These are phyloP conservation scores for Mycena haematopus DNA, from an alignment of 768 basidiomycete species.

Conservation along the genomic window DNA sequence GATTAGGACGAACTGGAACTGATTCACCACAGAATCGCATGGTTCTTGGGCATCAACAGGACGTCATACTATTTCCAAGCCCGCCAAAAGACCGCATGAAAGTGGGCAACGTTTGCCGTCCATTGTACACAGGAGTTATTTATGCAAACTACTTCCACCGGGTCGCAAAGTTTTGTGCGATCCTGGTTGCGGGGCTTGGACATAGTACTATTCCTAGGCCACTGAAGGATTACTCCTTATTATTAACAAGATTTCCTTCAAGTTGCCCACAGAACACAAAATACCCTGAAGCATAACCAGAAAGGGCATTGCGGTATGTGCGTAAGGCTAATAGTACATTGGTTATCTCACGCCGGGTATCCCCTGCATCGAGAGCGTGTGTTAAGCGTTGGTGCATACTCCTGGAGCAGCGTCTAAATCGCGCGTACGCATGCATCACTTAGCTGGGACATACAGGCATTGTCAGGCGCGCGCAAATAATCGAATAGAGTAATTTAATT, in stretches of 20 bases:
- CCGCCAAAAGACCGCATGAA: constrained; percentile 22
- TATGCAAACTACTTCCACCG: background rate
- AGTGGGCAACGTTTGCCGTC: constrained; percentile 5
- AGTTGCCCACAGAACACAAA: no score
- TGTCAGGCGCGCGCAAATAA: constrained; percentile 1
- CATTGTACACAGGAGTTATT: background rate
- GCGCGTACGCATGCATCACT: background rate
- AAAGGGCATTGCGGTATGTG: background rate
- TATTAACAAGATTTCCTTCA: no score
- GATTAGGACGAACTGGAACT: background rate
- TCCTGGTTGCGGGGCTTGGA: no score
- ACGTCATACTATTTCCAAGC: constrained; percentile 46
- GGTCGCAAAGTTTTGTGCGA: no score
- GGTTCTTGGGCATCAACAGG: constrained; percentile 61
- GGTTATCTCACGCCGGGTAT: constrained; percentile 4
- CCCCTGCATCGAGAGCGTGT: background rate
- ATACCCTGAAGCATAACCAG: background rate
- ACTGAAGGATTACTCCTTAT: no score
- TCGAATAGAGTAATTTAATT: constrained; percentile 28
- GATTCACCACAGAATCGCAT: constrained; percentile 49
- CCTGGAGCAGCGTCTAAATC: constrained; percentile 15
- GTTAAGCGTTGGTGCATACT: constrained; percentile 3
- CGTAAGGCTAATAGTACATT: constrained; percentile 26
- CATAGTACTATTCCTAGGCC: no score
- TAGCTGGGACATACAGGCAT: background rate